Base-by-base conservation (phyloP, 2,329 filamentous ascomycete species). In the Aspergillus pseudoviridinutans region DNA sequence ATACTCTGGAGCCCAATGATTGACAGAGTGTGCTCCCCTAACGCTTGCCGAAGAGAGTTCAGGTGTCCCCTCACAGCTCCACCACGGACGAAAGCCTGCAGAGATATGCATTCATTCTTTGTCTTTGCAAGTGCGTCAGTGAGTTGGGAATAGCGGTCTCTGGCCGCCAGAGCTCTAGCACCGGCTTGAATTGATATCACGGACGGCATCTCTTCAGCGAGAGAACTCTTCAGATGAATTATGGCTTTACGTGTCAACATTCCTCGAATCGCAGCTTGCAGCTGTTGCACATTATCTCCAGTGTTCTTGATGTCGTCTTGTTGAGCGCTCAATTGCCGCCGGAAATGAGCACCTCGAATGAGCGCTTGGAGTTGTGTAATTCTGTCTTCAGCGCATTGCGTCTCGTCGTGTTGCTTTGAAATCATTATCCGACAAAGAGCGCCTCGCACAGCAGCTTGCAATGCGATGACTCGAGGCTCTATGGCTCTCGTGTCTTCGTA, bases 311-410 rank as follows among this genome's bases (percentile, higher is more conserved):
- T 73, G 17, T 70, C 61, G 2, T 61, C 61, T 12, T 64, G 64
- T 46, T 75, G 69, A 4, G 63, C 61, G 50, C 50, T 62, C 56
- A 74, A 62, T 25, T 72, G 60, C 59, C 76, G 80, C 65, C 90
- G 82, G 61, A 86, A 72, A 58, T 91, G 73, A 76, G 85, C 82
- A 66, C 89, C 90, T 58, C 89, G 83, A 63, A 86, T 82, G 44
- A 83, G 82, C 55, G 87, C 84, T 75, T 92, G 89, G 47, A 91
- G 79, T 50, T 78, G 76, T 58, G 79, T 76, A 42, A 89, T 80
- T 53, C 81, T 77, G 32, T 78, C 78, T 63, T 82, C 75, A 54
- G 79, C 76, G 62, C 79, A 72, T 29, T 56, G 84, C 57, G 64
- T 67, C 41, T 66, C 56, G 51, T 70, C 64, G 35, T 63, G 62